Percentiles rank a stretch among this genome's conserved stretches.
phyloP scores from a whole-genome alignment of 1,284 basidiomycete species.

The Xanthoconium separans region DNA sequence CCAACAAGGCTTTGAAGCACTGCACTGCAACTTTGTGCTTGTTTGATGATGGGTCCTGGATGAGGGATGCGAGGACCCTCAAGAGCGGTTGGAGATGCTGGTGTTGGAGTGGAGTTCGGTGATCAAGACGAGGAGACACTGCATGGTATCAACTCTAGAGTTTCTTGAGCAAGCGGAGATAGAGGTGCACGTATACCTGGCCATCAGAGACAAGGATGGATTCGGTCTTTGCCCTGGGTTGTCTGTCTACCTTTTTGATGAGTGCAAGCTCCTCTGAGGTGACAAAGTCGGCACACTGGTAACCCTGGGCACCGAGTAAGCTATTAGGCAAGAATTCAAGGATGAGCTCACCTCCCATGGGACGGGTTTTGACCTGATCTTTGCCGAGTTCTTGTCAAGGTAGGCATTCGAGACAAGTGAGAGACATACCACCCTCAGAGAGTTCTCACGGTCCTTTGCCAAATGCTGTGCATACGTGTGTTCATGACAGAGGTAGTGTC shows the following conservation, averaged over 20 bases:
- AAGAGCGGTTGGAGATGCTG: slow-evolving; percentile 70
- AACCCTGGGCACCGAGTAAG: slow-evolving; percentile 58
- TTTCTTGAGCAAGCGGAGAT: slow-evolving; percentile 90
- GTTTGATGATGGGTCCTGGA: slow-evolving; percentile 61
- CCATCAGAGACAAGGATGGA: slow-evolving; percentile 78
- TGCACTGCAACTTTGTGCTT: slow-evolving; percentile 90
- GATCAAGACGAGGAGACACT: slow-evolving; percentile 89
- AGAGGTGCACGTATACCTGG: slow-evolving; percentile 82
- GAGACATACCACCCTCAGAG: background rate
- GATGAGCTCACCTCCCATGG: slow-evolving; percentile 83
- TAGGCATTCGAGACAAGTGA: slow-evolving; percentile 85
- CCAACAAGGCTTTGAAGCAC: slow-evolving; percentile 83
- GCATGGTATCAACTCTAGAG: slow-evolving; percentile 93
- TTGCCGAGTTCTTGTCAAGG: slow-evolving; percentile 84
- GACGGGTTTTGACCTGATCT: slow-evolving; percentile 88
- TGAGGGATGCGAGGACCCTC: slow-evolving; percentile 58
- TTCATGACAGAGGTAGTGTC: slow-evolving; percentile 37
- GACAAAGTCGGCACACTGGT: slow-evolving; percentile 92
- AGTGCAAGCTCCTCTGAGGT: slow-evolving; percentile 87
- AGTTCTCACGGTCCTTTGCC: slow-evolving; percentile 7
- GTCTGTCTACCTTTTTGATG: slow-evolving; percentile 87
- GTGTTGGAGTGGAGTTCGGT: slow-evolving; percentile 64
- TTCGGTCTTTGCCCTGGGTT: slow-evolving; percentile 72
- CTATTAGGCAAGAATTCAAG: slow-evolving; percentile 6
- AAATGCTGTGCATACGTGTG: slow-evolving; percentile 21